These are phyloP conservation scores for Pyrrhoderma noxium DNA, from an alignment of 1,284 basidiomycete genomes.

Conservation along the genomic window DNA sequence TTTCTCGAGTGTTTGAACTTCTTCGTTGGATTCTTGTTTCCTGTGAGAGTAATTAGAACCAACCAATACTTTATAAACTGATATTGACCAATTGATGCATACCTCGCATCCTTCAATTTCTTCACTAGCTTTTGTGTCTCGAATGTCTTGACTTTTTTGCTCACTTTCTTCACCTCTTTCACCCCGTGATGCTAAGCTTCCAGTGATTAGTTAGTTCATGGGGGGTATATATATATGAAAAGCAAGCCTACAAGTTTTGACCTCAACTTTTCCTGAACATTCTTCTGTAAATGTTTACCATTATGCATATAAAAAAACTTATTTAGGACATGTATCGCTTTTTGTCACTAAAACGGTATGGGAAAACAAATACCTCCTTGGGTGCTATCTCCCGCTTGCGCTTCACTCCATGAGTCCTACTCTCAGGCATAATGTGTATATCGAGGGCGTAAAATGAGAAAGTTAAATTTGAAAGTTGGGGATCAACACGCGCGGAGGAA, in stretches of 20 bases:
- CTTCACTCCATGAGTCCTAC: conserved; percentile 7
- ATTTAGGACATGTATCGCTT: too few relatives aligned
- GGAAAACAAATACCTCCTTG: too few relatives aligned
- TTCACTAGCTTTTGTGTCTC: conserved; percentile 83
- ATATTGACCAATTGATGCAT: conserved; percentile 13
- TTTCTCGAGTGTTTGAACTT: conserved; percentile 46
- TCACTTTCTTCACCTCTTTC: conserved; percentile 59
- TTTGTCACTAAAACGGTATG: too few relatives aligned
- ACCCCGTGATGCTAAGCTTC: conserved; percentile 56
- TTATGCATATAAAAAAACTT: too few relatives aligned
- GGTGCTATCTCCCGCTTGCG: conserved; percentile 8
- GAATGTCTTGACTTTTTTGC: conserved; percentile 77
- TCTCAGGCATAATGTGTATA: not conserved
- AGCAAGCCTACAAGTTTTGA: conserved; percentile 15
- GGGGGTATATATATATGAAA: not conserved
- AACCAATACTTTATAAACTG: not conserved
- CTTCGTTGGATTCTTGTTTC: conserved; percentile 33
- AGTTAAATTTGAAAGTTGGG: too few relatives aligned
- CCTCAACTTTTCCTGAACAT: conserved; percentile 7
- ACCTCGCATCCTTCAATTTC: conserved; percentile 71
- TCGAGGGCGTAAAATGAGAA: not conserved
- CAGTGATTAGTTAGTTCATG: not conserved
- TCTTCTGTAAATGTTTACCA: conserved; percentile 13
- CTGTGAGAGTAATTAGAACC: conserved; percentile 24
- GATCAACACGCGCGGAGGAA: too few relatives aligned